Base-by-base conservation (phyloP, 345 rosid species). In the Aquilaria sinensis region DNA sequence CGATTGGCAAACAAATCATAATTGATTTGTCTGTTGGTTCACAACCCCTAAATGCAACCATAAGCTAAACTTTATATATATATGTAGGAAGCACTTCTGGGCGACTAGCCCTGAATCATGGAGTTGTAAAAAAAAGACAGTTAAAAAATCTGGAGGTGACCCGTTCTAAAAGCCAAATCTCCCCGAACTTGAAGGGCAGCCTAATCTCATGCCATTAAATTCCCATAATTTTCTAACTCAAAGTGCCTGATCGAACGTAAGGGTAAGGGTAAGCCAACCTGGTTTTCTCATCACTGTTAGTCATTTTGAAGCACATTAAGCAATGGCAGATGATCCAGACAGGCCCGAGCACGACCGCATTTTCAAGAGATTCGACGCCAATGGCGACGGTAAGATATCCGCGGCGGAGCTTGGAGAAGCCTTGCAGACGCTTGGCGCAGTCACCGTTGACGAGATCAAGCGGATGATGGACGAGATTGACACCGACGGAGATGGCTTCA, bases 381-480 rank as follows among this genome's bases (percentile, higher is more conserved):
- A 93, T 1, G 94, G 94, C 0, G 97, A 93, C n/a, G 96, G 92
- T 3, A 78, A 80, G 47, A 93, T 93, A 76, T 93, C 97, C 0
- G 67, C 92, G 5, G 0, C 84, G 0, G 97, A 90, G 89, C 87
- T 93, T 1, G 94, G 90, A 5, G 92, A 87, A 3, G 77, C 92
- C 47, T 69, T 88, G 61, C 85, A 88, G 80, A 65, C 79, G 8
- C 90, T 90, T 0, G 89, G 90, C 1, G 78, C 90, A 0, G 86
- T 84, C 69, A 80, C 90, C 0, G 51, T 45, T 0, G 98, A 84
- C 0, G 98, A 93, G 65, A 47, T 88, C 16, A 77, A 78, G 33
- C 75, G 85, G 16, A 93, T 90, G 98, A 93, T 93, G 98, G 78
- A 74, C 0, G 97, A 90, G 81, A 90, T 93, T 31, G 98, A 93